These are phyloP conservation scores for Mentha longifolia DNA, from an alignment of 257 asterid species.

Conservation along the genomic window DNA sequence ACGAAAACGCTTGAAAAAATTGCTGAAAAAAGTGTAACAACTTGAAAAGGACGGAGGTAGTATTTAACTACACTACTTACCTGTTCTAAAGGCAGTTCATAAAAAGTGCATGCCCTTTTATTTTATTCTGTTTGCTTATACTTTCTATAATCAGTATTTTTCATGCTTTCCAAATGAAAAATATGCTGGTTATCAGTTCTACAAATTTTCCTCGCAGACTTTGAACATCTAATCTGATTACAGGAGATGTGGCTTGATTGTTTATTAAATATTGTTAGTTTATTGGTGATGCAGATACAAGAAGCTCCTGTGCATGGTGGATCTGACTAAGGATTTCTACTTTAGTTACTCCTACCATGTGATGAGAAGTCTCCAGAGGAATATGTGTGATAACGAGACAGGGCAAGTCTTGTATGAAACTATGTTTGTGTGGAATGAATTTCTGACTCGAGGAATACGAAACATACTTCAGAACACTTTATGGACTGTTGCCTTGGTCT, in stretches of 20 bases:
- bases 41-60: too few species aligned
- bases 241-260: constrained; percentile 28
- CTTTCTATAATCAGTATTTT: neutral
- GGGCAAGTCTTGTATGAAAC: constrained; percentile 76
- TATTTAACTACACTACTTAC: too few species aligned
- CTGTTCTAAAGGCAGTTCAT: neutral
- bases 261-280: constrained; percentile 27
- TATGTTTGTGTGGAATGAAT: constrained; percentile 99
- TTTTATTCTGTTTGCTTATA: neutral
- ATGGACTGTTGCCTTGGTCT: constrained; percentile 96
- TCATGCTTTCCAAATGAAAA: constrained; percentile 18
- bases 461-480: constrained; percentile 75
- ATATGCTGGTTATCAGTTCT: constrained; percentile 14
- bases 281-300: constrained; percentile 66
- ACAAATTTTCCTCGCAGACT: constrained; percentile 5
- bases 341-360: constrained; percentile 95
- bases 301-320: constrained; percentile 92
- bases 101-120: constrained; percentile 14
- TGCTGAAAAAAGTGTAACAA: too few species aligned
- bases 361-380: constrained; percentile 94
- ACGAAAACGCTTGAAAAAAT: too few species aligned
- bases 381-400: constrained; percentile 59
- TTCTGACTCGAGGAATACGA: constrained; percentile 87
- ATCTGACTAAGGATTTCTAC: constrained; percentile 97
- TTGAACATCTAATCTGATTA: constrained; percentile 22